Base-by-base conservation (phyloP, 1,284 basidiomycete genomes). In the Hemileia vastatrix region DNA sequence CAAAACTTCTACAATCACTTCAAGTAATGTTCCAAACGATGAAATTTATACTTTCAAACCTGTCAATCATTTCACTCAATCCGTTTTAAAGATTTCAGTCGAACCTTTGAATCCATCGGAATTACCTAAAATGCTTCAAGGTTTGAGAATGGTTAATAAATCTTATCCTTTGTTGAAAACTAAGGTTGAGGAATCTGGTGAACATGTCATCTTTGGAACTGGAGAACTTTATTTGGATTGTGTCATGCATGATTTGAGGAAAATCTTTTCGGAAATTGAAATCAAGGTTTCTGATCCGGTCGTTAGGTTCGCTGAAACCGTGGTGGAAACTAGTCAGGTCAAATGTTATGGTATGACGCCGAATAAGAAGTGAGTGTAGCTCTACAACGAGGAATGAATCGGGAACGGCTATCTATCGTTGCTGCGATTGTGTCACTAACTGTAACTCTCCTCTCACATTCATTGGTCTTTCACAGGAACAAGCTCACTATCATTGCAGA, bases 81-180 rank as follows among this genome's bases (percentile, higher is more conserved):
- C 70, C 5, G 68, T 75, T 24, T 70, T 75, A 56, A 75, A 75
- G 51, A 69, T 75, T 5, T 67, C 71, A 2, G 72, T 75, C 43
- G 73, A 75, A 65, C 72, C 73, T 6, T 65, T 75, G 18, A 66
- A 71, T 59, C 73, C 73, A 1, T 66, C 71, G n/a, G 73, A 75
- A 56, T 66, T 75, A 53, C 73, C 73, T 18, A 71, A 72, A 66
- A 74, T 75, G 73, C 70, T 75, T 48, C 71, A 74, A 50, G 73
- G 71, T 0, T 64, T 75, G 48, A 68, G 73, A 21, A 68, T 67
- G 55, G 67, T 75, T 64, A 75, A 72, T 70, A 74, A 75, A 66
- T 65, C 52, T 31, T 75, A 74, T 52, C 73, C 73, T 3, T 57
- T 75, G 0, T 67, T 70, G 6, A 63, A 62, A 51, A 73, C 72